These are phyloP conservation scores for Medakamo hakoo DNA, from an alignment of 139 green algal genomes.

Conservation along the genomic window DNA sequence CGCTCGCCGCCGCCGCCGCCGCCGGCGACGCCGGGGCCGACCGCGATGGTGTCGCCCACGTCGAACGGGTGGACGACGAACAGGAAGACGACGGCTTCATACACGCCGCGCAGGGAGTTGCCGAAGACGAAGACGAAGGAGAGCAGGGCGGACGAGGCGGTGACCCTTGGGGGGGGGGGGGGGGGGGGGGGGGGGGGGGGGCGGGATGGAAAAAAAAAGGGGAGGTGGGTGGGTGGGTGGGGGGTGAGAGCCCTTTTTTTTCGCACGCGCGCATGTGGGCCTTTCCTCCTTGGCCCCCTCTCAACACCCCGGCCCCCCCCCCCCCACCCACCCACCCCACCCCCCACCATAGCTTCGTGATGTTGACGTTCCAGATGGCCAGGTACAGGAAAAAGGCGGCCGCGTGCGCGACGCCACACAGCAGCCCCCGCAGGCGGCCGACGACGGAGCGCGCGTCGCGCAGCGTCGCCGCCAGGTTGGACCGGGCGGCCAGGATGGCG, in stretches of 20 bases:
- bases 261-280: too few species aligned
- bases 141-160: constrained; percentile 15
- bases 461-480: constrained; percentile 22
- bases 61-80: constrained; percentile 61
- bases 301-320: too few species aligned
- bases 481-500: constrained; percentile 9
- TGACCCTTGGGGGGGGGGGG: too few species aligned
- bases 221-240: too few species aligned
- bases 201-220: too few species aligned
- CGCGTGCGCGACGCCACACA: constrained; percentile 1
- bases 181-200: too few species aligned
- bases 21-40: too few species aligned
- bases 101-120: constrained; percentile 22
- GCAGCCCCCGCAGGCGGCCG: constrained; percentile 10
- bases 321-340: too few species aligned
- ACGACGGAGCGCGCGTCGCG: constrained; percentile 13
- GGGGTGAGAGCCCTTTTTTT: too few species aligned
- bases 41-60: constrained; percentile 36
- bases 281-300: too few species aligned
- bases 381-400: constrained; percentile 11
- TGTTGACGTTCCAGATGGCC: constrained; percentile 12
- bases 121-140: constrained; percentile 23
- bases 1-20: background rate
- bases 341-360: constrained; percentile 20
- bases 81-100: constrained; percentile 48